Evolutionary conservation across 306 rosid genomes (phyloP), one percentile per base, ranked within the genome.

Genomic region (Cajanus cajan): DNA sequence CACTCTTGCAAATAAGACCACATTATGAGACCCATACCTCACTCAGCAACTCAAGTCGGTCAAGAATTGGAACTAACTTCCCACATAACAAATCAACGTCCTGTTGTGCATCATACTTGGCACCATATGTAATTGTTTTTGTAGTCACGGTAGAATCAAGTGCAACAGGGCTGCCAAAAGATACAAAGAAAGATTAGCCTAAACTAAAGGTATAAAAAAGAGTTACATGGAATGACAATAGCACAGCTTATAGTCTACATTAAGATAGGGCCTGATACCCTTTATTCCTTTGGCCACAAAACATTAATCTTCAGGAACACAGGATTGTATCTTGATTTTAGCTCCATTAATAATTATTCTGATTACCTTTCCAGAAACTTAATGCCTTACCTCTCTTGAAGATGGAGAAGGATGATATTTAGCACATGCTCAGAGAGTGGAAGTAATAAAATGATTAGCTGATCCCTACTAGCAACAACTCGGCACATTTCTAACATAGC

Each of bases 401-500:
- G 88, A 89, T 95, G 98, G 80, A 87, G 76, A 63, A 91, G 98
- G 66, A 92, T 52, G 76, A 92, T 82, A 82, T 95, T 92, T 50
- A 95, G 87, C 45, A 92, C 86, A 33, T 91, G 92, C 65, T 95
- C 98, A 4, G 92, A 86, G 9, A 92, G 89, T 2, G 97, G 96
- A 59, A 92, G 92, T 80, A 90, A 71, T 45, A 95, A 82, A 73
- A 82, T 65, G 68, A 95, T 86, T 68, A 95, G 81, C 81, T 87
- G 91, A 78, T 90, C 96, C 76, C 90, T 85, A 50, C 82, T 86
- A 75, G 94, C 92, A 74, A 92, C 92, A 85, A 90, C 89, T 68
- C 90, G 92, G 77, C 98, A 92, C 98, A 95, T 92, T 83, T 94
- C 98, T 44, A 90, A 89, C 98, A 92, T 91, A 11, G 97, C 98